Evolutionary conservation across 2,329 filamentous ascomycete species (phyloP), one percentile per base, ranked within the genome.

Genomic region (Zopfia rhizophila): DNA sequence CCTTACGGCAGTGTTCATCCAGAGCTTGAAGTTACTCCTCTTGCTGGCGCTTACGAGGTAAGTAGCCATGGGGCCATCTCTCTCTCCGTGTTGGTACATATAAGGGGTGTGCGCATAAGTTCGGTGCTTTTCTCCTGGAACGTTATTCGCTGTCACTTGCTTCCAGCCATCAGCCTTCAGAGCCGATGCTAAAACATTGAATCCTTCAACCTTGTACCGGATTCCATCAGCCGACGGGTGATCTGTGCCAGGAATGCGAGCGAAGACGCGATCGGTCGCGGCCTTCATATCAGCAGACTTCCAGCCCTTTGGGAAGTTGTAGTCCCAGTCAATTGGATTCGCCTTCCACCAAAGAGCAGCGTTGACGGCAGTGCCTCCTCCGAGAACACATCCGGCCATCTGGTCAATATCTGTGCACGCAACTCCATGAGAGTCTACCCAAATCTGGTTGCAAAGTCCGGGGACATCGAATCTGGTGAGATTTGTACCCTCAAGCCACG

Each of bases 261-360:
- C 73, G 65, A 90, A 91, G 5, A 87, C 82, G 29, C 83, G 80
- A 19, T 80, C 71, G 5, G 85, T 82, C 1, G 87, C 82, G 17
- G 73, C 65, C 48, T 74, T 72, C 64, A 90, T 80, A 56, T 90
- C 86, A 5, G 72, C 65, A 13, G 83, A 78, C 68, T 87, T 85
- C 88, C 88, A 91, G 21, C 87, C 88, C 2, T 73, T 54, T 1
- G 88, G 88, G 74, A 89, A 91, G 66, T 88, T 87, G 65, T 82
- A 78, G 64, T 91, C 85, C 76, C 87, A 91, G 64, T 91, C 88
- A 6, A 74, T 66, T 4, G 81, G 76, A 49, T 85, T 82, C 0
- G 88, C 79, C 66, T 82, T 84, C 79, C 84, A 87, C 81, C 84
- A 89, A 23, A 89, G 76, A 31, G 84, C 85, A 38, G 86, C 82